Base-by-base conservation (phyloP, 345 rosid genomes). In the Excoecaria agallocha region DNA sequence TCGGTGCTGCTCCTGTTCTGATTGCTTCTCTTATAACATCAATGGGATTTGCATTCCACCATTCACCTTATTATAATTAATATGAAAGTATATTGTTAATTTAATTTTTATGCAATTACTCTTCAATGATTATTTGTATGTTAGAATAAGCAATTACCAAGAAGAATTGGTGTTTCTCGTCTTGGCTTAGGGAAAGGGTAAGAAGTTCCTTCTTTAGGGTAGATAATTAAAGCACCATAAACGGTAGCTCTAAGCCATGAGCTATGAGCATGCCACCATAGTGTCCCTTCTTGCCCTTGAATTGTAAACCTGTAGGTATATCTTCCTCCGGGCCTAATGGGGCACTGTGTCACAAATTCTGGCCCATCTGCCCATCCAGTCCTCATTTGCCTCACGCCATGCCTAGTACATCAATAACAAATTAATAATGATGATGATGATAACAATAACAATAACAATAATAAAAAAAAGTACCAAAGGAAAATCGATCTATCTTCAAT, bases 251-350 rank as follows among this genome's bases (percentile, higher is more conserved):
- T 79, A 39, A 94, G 97, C 98, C 98, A 94, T 0, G 97, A 89
- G 81, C 98, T 94, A 19, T 94, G 98, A 59, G 97, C 97, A 66
- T 94, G 98, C 98, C 98, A 94, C 98, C 98, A 94, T 38, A 94
- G 59, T 9, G 98, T 94, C 12, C 98, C 98, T 78, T 86, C 93
- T 78, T 94, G 97, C 3, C 95, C 97, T 82, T 89, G 85, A 76
- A 94, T 83, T 7, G 97, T 94, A 48, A 92, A 94, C 77, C 90
- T 87, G 78, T 94, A 92, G 0, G 92, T 91, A 84, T 87, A 94
- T 48, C 85, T 91, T 16, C 84, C 82, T 46, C 95, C 98, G 0
- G 98, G 98, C 76, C 95, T 83, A 67, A 94, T 91, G 3, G 98
- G 98, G 54, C 98, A 94, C 62, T 94, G 98, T 5, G 98, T 94